Percentiles rank a stretch among this genome's conserved stretches.
phyloP scores from a whole-genome alignment of 2,329 filamentous ascomycete species.

The Didymella pinodella region DNA sequence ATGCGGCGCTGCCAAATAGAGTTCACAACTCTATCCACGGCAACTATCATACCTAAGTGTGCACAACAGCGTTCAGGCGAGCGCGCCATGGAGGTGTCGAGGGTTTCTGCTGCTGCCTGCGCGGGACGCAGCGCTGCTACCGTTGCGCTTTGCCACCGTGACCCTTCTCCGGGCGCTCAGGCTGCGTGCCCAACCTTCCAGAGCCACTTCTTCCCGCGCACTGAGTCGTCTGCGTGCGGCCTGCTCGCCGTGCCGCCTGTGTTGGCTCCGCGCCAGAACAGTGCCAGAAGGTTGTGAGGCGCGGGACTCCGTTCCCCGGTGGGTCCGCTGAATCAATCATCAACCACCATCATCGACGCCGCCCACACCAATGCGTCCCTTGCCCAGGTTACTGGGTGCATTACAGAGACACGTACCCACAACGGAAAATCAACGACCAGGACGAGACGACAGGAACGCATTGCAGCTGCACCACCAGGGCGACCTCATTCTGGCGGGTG shows the following conservation, averaged over 20 bases:
- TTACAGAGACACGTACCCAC: constrained; percentile 22
- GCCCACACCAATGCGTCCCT: constrained; percentile 32
- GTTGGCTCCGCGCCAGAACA: constrained; percentile 42
- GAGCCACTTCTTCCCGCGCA: constrained; percentile 22
- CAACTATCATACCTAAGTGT: background rate
- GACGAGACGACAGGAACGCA: constrained; percentile 15
- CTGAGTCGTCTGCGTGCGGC: constrained; percentile 19
- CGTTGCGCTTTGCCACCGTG: constrained; percentile 7
- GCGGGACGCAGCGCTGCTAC: background rate
- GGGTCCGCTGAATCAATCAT: constrained; percentile 31
- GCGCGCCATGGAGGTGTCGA: background rate
- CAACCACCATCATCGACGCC: constrained; percentile 21
- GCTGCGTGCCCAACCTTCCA: constrained; percentile 12
- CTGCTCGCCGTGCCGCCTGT: constrained; percentile 35
- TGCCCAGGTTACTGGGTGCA: constrained; percentile 44
- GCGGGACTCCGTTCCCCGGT: constrained; percentile 46
- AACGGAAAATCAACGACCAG: constrained; percentile 18
- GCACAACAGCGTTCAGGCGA: background rate
- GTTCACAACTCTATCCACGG: constrained; percentile 11
- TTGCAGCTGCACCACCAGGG: constrained; percentile 5
- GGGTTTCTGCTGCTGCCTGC: background rate
- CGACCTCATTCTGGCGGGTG: constrained; percentile 15
- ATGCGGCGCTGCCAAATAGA: constrained; percentile 10
- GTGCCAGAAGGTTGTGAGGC: constrained; percentile 32
- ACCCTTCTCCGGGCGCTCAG: constrained; percentile 18